Conservation (phyloP, 1,139 yeast genomes). For the Ashbya aceris region DNA sequence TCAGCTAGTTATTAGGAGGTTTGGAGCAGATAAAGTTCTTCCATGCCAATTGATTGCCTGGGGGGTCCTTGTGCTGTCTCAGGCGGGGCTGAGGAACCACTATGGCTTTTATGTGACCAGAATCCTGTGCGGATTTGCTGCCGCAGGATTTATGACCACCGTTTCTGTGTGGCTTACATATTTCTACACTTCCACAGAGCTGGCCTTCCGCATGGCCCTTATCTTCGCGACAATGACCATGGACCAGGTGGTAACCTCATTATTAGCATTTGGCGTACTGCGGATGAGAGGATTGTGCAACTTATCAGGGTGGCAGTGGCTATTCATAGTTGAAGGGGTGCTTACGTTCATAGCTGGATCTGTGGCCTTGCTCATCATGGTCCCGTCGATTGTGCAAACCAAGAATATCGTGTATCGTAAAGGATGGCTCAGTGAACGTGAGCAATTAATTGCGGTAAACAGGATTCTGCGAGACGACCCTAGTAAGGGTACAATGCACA, state of each 20-base stretch:
- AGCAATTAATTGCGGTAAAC: slow-evolving; percentile 51
- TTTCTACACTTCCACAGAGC: slow-evolving; percentile 42
- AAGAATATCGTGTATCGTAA: slow-evolving; percentile 37
- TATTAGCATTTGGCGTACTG: slow-evolving; percentile 39
- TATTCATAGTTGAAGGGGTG: slow-evolving; percentile 48
- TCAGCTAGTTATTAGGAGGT: slow-evolving; percentile 40
- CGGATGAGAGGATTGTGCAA: slow-evolving; percentile 34
- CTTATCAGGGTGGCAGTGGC: slow-evolving; percentile 42
- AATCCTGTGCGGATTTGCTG: slow-evolving; percentile 38
- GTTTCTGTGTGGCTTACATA: slow-evolving; percentile 43
- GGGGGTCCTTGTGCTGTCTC: slow-evolving; percentile 42
- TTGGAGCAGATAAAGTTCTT: slow-evolving; percentile 49
- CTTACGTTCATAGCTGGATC: slow-evolving; percentile 44
- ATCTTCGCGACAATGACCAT: slow-evolving; percentile 34
- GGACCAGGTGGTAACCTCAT: slow-evolving; percentile 27
- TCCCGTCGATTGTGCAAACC: slow-evolving; percentile 46
- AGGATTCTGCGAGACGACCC: slow-evolving; percentile 58
- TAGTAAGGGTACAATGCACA: slow-evolving; percentile 57
- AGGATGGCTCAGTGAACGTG: slow-evolving; percentile 53
- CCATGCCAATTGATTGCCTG: slow-evolving; percentile 44
- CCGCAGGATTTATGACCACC: slow-evolving; percentile 51
- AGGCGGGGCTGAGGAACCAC: slow-evolving; percentile 34
- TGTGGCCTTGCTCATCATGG: slow-evolving; percentile 43
- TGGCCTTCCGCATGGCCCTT: slow-evolving; percentile 40
- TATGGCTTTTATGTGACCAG: slow-evolving; percentile 36